Base-by-base conservation (phyloP, 177 flowering plant species). In the Vitis hybrid region DNA sequence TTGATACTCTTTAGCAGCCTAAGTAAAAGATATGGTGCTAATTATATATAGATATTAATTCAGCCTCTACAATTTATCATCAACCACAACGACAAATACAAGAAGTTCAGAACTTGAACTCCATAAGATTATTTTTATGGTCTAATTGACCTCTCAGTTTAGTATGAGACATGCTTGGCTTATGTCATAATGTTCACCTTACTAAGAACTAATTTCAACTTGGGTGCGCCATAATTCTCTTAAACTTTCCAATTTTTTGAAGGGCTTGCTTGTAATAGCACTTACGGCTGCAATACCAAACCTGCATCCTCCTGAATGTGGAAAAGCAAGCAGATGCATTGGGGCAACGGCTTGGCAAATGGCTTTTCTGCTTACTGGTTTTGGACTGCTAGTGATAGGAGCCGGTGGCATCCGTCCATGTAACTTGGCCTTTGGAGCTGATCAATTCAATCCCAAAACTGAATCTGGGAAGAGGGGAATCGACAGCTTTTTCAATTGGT, bases 231-330 rank as follows among this genome's bases (percentile, higher is more conserved):
- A 39, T 39, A 6, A 39, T 39, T 39, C 45, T 39, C 62, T 21
- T 61, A 39, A 21, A 61, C 26, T 26, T 34, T 23, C 8, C 45
- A 10, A 1, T n/a, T 8, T 54, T 18, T 12, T 26, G 45, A 39
- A 88, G 97, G 97, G 97, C 8, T 72, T 89, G 84, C 66, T 84
- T 8, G 63, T 83, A 9, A 48, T 89, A 69, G 78, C 73, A 18
- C 72, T 89, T 32, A 91, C 97, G 1, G 91, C 92, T 1, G 89
- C 80, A 30, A 64, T 90, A 18, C 51, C 83, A 49, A 70, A 62
- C n/a, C 64, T 88, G 54, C 95, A 88, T 39, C 92, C 92, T 9
- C 82, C 80, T 8, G 77, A 65, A 14, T 88, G 95, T 49, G 76
- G 34, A 23, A 32, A 65, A 19, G 49, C 60, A 14, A 71, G 17